Percentiles rank a stretch among this genome's conserved stretches.
Conservation (phyloP, 2,329 filamentous ascomycete genomes). For the Arthrocladium fulminans region DNA sequence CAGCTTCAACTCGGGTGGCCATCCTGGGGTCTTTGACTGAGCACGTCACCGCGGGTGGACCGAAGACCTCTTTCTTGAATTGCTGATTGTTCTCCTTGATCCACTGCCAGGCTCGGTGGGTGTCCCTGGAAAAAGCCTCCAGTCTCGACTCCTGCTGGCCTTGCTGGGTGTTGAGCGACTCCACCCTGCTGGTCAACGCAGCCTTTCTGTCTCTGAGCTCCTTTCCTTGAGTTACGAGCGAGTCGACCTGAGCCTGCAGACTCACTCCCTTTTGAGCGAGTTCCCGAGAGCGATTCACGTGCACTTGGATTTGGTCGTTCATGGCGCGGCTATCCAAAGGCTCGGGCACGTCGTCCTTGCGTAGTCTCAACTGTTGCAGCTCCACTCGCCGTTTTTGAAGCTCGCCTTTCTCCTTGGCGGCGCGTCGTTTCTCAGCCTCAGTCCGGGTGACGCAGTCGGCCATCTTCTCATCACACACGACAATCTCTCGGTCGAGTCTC, state of each 20-base stretch:
- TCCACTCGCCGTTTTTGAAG: conserved; percentile 43
- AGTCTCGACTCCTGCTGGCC: conserved; percentile 66
- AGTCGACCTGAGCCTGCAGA: conserved; percentile 8
- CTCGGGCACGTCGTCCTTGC: conserved; percentile 52
- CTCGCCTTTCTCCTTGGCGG: conserved; percentile 45
- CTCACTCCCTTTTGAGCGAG: conserved; percentile 32
- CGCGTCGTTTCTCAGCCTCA: conserved; percentile 44
- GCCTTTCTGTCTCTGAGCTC: conserved; percentile 31
- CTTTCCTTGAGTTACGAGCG: conserved; percentile 32
- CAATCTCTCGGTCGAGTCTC: conserved; percentile 32
- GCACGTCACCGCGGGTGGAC: conserved; percentile 71
- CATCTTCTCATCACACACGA: conserved; percentile 31
- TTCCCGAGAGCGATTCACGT: conserved; percentile 24
- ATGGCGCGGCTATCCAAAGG: conserved; percentile 49
- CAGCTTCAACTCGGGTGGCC: conserved; percentile 51
- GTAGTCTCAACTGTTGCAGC: conserved; percentile 56
- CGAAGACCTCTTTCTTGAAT: conserved; percentile 70
- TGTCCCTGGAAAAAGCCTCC: conserved; percentile 51
- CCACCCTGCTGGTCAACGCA: conserved; percentile 28
- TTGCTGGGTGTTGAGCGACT: conserved; percentile 50
- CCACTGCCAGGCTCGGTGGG: conserved; percentile 69
- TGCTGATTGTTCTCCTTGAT: conserved; percentile 58
- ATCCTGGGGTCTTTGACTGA: conserved; percentile 65
- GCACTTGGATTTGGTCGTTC: conserved; percentile 13
- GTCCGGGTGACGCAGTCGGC: conserved; percentile 33